Evolutionary conservation across 345 rosid species (phyloP).

Genomic region (Schrenkiella parvula): DNA sequence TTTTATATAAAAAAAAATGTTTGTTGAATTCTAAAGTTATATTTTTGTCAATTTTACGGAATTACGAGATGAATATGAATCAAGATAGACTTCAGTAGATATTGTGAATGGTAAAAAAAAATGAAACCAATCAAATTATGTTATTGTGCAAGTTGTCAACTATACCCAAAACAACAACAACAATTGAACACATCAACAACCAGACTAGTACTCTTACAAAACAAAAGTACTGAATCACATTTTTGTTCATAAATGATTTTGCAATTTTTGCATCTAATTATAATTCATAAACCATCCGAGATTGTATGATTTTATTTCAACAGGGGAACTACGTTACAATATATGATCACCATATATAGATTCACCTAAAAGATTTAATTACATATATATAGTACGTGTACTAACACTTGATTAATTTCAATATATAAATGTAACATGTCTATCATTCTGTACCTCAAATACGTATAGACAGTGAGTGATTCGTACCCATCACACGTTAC

Average conservation of each 20-base stretch:
- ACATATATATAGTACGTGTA: background rate
- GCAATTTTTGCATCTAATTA: background rate
- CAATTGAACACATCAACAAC: background rate
- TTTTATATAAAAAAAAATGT: no score
- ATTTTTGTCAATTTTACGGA: background rate
- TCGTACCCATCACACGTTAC: constrained; percentile 16
- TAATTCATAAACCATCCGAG: background rate
- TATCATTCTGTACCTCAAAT: background rate
- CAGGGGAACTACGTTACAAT: background rate
- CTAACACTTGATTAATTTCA: background rate
- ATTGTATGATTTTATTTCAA: background rate
- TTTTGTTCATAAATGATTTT: constrained; percentile 2
- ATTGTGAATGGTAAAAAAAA: background rate
- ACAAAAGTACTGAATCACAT: background rate
- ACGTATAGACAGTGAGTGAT: background rate
- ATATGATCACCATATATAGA: background rate
- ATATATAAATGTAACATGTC: background rate
- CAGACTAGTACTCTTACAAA: background rate
- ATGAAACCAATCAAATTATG: background rate
- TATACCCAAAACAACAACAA: background rate
- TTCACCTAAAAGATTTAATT: background rate
- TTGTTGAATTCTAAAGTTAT: background rate
- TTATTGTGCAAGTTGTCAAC: background rate
- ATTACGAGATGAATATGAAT: background rate
- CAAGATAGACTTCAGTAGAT: background rate